Base-by-base conservation (phyloP, 768 basidiomycete genomes). In the Pulveroboletus ravenelii region DNA sequence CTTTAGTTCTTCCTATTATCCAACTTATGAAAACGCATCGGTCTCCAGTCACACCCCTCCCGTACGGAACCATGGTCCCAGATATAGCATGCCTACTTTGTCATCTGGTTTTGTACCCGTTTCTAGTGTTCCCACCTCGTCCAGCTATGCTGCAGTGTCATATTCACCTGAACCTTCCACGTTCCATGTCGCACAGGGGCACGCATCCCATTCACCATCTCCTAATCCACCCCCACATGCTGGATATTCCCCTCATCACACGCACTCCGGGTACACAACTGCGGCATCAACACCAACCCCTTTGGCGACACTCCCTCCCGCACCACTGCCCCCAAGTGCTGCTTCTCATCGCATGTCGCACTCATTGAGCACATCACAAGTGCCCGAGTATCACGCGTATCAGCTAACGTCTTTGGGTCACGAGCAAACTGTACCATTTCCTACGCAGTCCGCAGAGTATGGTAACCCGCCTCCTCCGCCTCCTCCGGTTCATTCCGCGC, bases 21-120 rank as follows among this genome's bases (percentile, higher is more conserved):
- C 71, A n/a, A 66, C 65, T 7, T 76, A 77, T 47, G 76, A 79
- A 50, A 73, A 76, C 48, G 58, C 61, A 35, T 60, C 70, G 5
- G 58, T 44, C 37, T 47, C 58, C 13, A 35, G 31, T 51, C 53
- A 68, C 15, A 72, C 70, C 5, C 64, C 74, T 41, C 61, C 75
- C 2, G 59, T 64, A 27, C 58, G 65, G 20, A 64, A 66, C 36
- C 74, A 75, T 56, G 80, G 79, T 31, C 80, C 85, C 12, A 75
- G 87, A 46, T 82, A 85, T 56, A 88, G 83, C 57, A 70, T 87
- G 51, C 85, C 86, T 17, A 60, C 78, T 1, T 69, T 80, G 7
- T 81, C 86, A 0, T 85, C 87, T 10, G 86, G 87, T 12, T 90
- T 88, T 58, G 70, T 79, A 47, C 82, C 86, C 35, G 61, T 85